Conservation (phyloP, 2,329 filamentous ascomycete species). For the Apiospora rasikravindrae region DNA sequence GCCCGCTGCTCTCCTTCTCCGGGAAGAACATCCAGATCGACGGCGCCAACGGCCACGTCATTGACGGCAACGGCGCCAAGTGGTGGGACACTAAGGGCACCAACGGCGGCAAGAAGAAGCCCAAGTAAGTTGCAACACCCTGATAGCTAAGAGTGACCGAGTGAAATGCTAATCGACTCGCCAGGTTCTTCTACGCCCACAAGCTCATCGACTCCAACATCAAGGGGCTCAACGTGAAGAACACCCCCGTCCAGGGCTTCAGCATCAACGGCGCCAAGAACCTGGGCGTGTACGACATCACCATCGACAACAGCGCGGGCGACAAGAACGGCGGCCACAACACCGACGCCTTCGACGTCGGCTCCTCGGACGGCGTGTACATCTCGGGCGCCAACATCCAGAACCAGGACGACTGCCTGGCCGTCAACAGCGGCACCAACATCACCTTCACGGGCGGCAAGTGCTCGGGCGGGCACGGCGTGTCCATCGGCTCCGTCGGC, state of each 20-base stretch:
- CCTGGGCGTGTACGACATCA: slow-evolving; percentile 53
- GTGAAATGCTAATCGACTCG: no score
- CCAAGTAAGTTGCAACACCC: slow-evolving; percentile 38
- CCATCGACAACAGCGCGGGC: slow-evolving; percentile 63
- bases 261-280: slow-evolving; percentile 48
- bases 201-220: slow-evolving; percentile 56
- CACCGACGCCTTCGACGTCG: slow-evolving; percentile 57
- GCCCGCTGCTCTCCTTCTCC: slow-evolving; percentile 66
- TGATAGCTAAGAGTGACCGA: no score
- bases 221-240: slow-evolving; percentile 54
- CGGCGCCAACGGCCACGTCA: slow-evolving; percentile 54
- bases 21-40: slow-evolving; percentile 61
- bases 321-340: slow-evolving; percentile 49
- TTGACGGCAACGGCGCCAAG: slow-evolving; percentile 60
- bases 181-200: slow-evolving; percentile 65
- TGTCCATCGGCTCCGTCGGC: slow-evolving; percentile 65
- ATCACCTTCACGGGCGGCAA: slow-evolving; percentile 47
- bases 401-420: slow-evolving; percentile 66
- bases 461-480: slow-evolving; percentile 60
- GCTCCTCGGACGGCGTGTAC: slow-evolving; percentile 46
- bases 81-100: slow-evolving; percentile 68
- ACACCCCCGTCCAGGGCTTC: slow-evolving; percentile 61
- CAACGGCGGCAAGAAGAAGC: slow-evolving; percentile 67
- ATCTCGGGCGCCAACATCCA: slow-evolving; percentile 55
- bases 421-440: slow-evolving; percentile 57